These are phyloP conservation scores for Ascoidea asiatica DNA, from an alignment of 805 yeast species.

Conservation along the genomic window DNA sequence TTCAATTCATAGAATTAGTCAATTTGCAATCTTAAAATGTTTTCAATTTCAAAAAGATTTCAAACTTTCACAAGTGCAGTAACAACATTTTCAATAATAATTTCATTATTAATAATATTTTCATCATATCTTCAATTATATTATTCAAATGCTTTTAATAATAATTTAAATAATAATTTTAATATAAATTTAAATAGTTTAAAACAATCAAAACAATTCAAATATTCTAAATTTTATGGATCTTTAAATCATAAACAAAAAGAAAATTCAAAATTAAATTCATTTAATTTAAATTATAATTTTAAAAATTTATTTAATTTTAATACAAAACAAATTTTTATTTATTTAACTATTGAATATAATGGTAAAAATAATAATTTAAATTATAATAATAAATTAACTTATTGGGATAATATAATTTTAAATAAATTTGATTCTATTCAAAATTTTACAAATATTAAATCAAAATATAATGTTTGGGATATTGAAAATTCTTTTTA, in stretches of 20 bases:
- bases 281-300: conserved; percentile 66
- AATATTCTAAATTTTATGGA: conserved; percentile 51
- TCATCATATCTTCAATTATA: conserved; percentile 39
- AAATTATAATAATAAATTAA: conserved; percentile 47
- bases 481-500: conserved; percentile 51
- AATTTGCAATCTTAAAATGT: no score
- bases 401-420: conserved; percentile 86
- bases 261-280: conserved; percentile 52
- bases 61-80: conserved; percentile 43
- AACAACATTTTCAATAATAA: conserved; percentile 33
- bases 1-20: no score
- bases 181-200: no score
- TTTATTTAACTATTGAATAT: conserved; percentile 80
- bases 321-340: conserved; percentile 96
- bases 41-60: conserved; percentile 26
- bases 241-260: conserved; percentile 52
- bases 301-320: conserved; percentile 76
- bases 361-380: conserved; percentile 21
- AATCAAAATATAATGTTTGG: conserved; percentile 78
- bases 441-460: conserved; percentile 34
- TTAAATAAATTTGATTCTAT: conserved; percentile 42
- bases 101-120: conserved; percentile 32
- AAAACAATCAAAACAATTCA: no score
- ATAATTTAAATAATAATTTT: no score
- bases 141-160: no score